phyloP scores from a whole-genome alignment of 345 rosid genomes.

The Populus alba region DNA sequence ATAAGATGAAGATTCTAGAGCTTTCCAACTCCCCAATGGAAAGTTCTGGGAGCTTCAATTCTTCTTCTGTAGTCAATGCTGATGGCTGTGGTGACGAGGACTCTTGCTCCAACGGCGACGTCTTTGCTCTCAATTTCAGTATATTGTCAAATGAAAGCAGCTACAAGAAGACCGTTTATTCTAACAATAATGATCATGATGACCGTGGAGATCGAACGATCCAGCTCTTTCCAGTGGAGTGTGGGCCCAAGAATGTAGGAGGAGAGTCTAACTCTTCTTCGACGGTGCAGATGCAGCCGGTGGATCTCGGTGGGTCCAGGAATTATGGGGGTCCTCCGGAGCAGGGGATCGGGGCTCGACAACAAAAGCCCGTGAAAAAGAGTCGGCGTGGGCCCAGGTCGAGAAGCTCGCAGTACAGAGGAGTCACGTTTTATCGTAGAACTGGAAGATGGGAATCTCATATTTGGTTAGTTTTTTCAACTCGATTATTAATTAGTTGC shows the following conservation, averaged over 20 bases:
- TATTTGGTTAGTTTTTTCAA: conserved; percentile 56
- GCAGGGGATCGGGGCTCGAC: conserved; percentile 22
- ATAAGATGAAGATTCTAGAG: conserved; percentile 4
- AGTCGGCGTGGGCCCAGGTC: conserved; percentile 96
- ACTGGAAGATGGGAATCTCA: conserved; percentile 99
- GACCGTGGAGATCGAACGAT: conserved; percentile 25
- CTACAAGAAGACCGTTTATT: not conserved
- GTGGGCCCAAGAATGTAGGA: not conserved
- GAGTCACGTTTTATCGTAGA: conserved; percentile 93
- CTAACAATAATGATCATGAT: not conserved
- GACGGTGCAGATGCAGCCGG: conserved; percentile 21
- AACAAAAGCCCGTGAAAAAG: conserved; percentile 43
- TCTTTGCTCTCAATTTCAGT: conserved; percentile 29
- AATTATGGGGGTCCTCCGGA: conserved; percentile 17
- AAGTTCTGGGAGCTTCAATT: conserved; percentile 36
- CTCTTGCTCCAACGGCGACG: conserved; percentile 31
- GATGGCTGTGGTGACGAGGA: conserved; percentile 29
- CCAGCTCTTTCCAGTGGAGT: conserved; percentile 41
- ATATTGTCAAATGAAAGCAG: conserved; percentile 17
- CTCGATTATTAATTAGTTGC: not conserved
- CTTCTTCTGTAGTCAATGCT: conserved; percentile 37
- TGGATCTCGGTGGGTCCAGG: conserved; percentile 32
- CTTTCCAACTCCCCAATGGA: conserved; percentile 25
- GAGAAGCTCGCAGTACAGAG: conserved; percentile 91
- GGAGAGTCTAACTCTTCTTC: not conserved